Evolutionary conservation across 192 early-diverging fungal species (phyloP).

Genomic region (Kappamyces sp.): DNA sequence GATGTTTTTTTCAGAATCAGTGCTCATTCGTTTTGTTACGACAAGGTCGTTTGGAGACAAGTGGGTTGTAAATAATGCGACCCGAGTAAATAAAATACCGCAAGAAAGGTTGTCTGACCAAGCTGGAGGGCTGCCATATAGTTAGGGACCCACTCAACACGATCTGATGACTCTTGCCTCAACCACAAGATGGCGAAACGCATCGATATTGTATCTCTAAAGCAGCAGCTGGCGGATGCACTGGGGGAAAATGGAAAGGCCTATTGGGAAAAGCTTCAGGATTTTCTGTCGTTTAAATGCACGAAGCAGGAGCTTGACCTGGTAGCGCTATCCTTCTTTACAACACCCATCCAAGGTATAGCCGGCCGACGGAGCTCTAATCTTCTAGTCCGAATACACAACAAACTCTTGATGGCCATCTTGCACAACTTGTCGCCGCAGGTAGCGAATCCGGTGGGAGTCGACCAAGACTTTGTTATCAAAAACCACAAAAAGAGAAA

Average conservation of each 20-base stretch:
- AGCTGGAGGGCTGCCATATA: no score
- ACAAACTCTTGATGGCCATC: constrained; percentile 11
- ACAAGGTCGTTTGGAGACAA: no score
- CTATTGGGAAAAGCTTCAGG: constrained; percentile 36
- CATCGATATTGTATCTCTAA: constrained; percentile 35
- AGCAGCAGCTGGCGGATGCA: constrained; percentile 32
- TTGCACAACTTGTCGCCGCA: constrained; percentile 3
- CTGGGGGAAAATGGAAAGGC: constrained; percentile 29
- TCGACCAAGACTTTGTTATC: constrained; percentile 10
- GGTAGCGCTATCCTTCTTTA: neutral
- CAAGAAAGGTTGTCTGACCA: no score
- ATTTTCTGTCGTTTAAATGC: constrained; percentile 28
- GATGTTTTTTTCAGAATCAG: no score
- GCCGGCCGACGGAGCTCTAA: neutral
- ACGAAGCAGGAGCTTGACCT: constrained; percentile 18
- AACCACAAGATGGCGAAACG: constrained; percentile 8
- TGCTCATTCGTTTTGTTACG: no score
- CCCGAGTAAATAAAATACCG: no score
- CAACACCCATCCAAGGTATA: constrained; percentile 6
- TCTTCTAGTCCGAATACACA: constrained; percentile 13
- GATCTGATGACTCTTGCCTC: no score
- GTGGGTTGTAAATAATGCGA: no score
- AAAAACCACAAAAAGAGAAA: constrained; percentile 14
- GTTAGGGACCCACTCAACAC: no score
- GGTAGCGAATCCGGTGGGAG: neutral